phyloP scores from a whole-genome alignment of 306 rosid genomes.

The Hippophae tibetana region DNA sequence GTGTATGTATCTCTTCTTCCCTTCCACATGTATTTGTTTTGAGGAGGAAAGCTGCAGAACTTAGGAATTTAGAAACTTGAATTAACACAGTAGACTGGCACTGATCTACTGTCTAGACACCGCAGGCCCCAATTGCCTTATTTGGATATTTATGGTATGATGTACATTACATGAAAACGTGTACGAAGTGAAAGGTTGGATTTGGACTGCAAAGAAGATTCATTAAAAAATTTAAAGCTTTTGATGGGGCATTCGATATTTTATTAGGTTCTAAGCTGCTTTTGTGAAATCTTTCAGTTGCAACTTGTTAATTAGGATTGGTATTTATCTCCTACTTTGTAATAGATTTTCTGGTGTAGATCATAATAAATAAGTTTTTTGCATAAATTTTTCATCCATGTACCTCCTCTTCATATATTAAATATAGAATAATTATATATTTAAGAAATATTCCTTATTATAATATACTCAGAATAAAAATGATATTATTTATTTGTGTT shows the following conservation, averaged over 20 bases:
- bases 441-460: too few relatives aligned
- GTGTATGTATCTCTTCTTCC: conserved; percentile 37
- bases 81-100: conserved; percentile 31
- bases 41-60: conserved; percentile 51
- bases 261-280: background rate
- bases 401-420: too few relatives aligned
- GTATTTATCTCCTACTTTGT: background rate
- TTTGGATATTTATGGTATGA: conserved; percentile 19
- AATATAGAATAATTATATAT: too few relatives aligned
- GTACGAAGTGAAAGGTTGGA: conserved; percentile 23
- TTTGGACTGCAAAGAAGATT: conserved; percentile 11
- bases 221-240: conserved; percentile 4
- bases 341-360: background rate
- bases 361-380: background rate
- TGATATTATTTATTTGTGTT: too few relatives aligned
- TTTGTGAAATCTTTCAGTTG: conserved; percentile 11
- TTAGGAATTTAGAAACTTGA: conserved; percentile 50
- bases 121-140: conserved; percentile 17
- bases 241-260: conserved; percentile 3
- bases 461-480: too few relatives aligned
- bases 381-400: too few relatives aligned
- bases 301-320: background rate
- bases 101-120: conserved; percentile 28
- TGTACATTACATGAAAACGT: conserved; percentile 27
- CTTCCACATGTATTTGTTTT: conserved; percentile 30